phyloP scores from a whole-genome alignment of 2,329 filamentous ascomycete genomes.

The Botryotinia narcissicola region DNA sequence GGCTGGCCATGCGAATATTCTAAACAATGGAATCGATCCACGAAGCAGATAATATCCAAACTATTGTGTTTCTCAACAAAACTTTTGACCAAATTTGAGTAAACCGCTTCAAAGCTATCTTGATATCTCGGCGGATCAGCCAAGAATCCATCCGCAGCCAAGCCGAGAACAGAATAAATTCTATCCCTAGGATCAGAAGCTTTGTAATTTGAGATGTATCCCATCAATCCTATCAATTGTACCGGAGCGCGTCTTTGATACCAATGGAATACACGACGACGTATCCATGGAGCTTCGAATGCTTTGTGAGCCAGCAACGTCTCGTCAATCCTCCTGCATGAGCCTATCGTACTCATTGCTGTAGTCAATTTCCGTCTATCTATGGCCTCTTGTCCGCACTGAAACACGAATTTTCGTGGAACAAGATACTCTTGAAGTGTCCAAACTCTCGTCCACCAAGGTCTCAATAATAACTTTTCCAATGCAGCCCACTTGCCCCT shows the following conservation, averaged over 20 bases:
- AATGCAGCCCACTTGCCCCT: slow-evolving; percentile 9
- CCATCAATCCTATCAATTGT: slow-evolving; percentile 17
- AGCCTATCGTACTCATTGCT: neutral
- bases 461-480: slow-evolving; percentile 12
- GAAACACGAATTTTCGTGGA: slow-evolving; percentile 18
- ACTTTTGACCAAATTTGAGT: neutral
- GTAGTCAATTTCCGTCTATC: neutral
- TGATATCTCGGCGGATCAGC: slow-evolving; percentile 19
- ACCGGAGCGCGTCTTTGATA: neutral
- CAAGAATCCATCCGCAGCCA: slow-evolving; percentile 17
- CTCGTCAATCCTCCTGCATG: slow-evolving; percentile 20
- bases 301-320: slow-evolving; percentile 15
- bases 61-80: neutral
- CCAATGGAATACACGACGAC: slow-evolving; percentile 15
- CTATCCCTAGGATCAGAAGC: slow-evolving; percentile 25
- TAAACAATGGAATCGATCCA: neutral
- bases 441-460: slow-evolving; percentile 24
- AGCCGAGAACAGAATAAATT: slow-evolving; percentile 25
- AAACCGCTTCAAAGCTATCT: slow-evolving; percentile 14
- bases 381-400: slow-evolving; percentile 13
- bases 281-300: slow-evolving; percentile 21
- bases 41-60: slow-evolving; percentile 5
- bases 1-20: neutral
- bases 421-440: slow-evolving; percentile 24
- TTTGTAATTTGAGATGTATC: slow-evolving; percentile 20